Base-by-base conservation (phyloP, 805 yeast species). In the Starmerella stigmatis region DNA sequence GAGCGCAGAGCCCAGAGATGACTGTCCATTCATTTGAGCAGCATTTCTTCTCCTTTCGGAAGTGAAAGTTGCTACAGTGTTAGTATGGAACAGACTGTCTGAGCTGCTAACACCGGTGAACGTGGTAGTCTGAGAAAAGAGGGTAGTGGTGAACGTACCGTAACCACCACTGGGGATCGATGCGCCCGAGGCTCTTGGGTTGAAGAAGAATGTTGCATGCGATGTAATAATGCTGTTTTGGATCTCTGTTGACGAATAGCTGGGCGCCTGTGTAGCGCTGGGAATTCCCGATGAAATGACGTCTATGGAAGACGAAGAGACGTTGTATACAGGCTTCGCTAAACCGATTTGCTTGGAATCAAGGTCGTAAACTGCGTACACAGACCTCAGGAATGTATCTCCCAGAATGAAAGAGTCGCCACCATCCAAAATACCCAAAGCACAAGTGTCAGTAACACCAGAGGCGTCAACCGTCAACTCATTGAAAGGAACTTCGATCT, bases 361-460 rank as follows among this genome's bases (percentile, higher is more conserved):
- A 41, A 79, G 64, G 59, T 83, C 83, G 60, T 72, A 79, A 13
- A 79, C 85, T 22, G 74, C 71, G 57, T 81, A 83, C 4, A 79
- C 80, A 30, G 74, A 70, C 44, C 83, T 68, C 51, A 82, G 62
- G 57, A 81, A 73, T 37, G 73, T 71, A 57, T 79, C 86, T 10
- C 92, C 92, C 29, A 82, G 65, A 44, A 78, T 68, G 33, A 55
- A 33, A 64, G 59, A 17, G 53, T 36, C 23, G 55, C 62, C 25
- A 11, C 37, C 25, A 57, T 62, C 19, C 60, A 55, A n/a, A 16
- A 60, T 51, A 12, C 59, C 56, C 29, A 62, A 44, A 8, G 50
- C 45, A 32, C 60, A 57, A 22, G 47, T 28, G 49, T 15, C 47
- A 29, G 36, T 37, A 21, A 15, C 33, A 31, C 44, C 23, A 27